Percentiles rank a stretch among this genome's conserved stretches.
These are phyloP conservation scores for Hordeum vulgare DNA, from an alignment of 176 grass and related monocot genomes.

Conservation along the genomic window DNA sequence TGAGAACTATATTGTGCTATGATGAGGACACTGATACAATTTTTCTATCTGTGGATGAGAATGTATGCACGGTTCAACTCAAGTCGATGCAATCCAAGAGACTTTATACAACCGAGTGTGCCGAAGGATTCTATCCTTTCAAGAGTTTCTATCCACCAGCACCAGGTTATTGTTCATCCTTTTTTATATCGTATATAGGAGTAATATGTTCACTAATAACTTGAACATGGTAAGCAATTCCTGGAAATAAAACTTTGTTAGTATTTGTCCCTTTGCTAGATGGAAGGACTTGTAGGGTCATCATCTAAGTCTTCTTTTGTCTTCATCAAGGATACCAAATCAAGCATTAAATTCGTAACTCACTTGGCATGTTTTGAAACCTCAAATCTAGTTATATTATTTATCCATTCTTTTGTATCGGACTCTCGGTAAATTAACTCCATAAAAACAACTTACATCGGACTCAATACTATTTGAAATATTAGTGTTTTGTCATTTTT, in stretches of 20 bases:
- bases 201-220: background rate
- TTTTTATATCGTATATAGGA: background rate
- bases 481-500: too few relatives aligned
- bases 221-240: background rate
- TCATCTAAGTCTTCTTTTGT: too few relatives aligned
- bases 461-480: too few relatives aligned
- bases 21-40: background rate
- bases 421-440: too few relatives aligned
- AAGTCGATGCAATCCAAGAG: background rate
- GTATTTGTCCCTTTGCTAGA: background rate
- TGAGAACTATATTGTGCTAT: background rate
- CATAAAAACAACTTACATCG: too few relatives aligned
- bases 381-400: background rate
- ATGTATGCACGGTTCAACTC: background rate
- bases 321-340: background rate
- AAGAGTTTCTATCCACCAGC: background rate
- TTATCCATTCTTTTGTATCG: background rate
- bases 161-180: background rate
- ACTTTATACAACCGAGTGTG: background rate
- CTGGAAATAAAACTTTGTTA: background rate
- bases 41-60: background rate
- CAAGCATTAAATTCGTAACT: too few relatives aligned
- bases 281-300: background rate
- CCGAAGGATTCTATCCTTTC: background rate
- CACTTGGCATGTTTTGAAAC: too few relatives aligned